Conservation (phyloP, 371 early-diverging fungal genomes). For the Haplosporangium sp. region DNA sequence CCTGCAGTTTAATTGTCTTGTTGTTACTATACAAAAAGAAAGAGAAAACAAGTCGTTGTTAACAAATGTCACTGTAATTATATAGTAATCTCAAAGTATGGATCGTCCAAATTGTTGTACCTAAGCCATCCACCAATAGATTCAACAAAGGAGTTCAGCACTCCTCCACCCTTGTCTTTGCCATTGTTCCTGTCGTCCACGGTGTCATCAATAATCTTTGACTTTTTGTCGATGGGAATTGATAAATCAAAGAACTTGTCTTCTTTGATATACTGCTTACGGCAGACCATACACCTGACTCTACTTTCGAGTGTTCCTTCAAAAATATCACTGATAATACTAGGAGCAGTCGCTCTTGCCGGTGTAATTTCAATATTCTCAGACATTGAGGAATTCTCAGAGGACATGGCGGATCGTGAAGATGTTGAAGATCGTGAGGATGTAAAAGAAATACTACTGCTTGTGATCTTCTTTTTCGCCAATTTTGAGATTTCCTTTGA, state of each 20-base stretch:
- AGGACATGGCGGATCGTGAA: constrained; percentile 28
- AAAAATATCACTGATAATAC: constrained; percentile 63
- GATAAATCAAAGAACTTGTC: constrained; percentile 63
- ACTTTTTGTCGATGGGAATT: constrained; percentile 61
- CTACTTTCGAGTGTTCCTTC: constrained; percentile 59
- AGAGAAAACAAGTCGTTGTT: not conserved
- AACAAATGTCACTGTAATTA: too few species aligned
- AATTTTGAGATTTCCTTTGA: constrained; percentile 5
- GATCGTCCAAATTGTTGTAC: constrained; percentile 8
- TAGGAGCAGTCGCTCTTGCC: constrained; percentile 45
- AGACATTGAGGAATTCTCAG: constrained; percentile 48
- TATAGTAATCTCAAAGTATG: not conserved
- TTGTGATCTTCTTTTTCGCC: constrained; percentile 22
- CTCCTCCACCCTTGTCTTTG: constrained; percentile 33
- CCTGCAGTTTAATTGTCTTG: constrained; percentile 47
- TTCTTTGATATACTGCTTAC: constrained; percentile 57
- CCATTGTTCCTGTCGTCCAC: constrained; percentile 11
- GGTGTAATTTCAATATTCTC: constrained; percentile 51
- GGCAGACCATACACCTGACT: constrained; percentile 62
- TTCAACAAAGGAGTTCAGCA: constrained; percentile 43
- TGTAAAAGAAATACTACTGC: constrained; percentile 43
- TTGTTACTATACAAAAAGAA: constrained; percentile 18
- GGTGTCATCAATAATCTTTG: constrained; percentile 38
- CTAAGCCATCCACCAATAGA: constrained; percentile 49
- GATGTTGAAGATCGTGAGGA: constrained; percentile 46